Evolutionary conservation across 768 basidiomycete species (phyloP).

Genomic region (Phylloporus sp.): DNA sequence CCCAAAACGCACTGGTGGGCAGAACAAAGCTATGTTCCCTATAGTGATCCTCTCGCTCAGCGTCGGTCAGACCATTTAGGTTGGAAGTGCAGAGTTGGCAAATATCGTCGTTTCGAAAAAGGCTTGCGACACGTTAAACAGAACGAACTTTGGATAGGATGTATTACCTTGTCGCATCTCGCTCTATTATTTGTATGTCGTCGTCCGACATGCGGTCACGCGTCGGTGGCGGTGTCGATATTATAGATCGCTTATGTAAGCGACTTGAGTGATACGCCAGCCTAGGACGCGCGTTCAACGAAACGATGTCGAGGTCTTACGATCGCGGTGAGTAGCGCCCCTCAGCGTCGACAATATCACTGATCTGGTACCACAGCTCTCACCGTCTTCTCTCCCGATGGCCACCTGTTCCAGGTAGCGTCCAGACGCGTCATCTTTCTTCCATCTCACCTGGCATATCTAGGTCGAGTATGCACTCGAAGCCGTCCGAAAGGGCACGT

Average conservation of each 20-base stretch:
- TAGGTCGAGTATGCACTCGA: conserved; percentile 99
- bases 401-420: conserved; percentile 92
- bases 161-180: conserved; percentile 10
- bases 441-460: conserved; percentile 16
- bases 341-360: background rate
- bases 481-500: conserved; percentile 95
- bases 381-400: conserved; percentile 98
- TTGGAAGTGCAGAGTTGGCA: conserved; percentile 51
- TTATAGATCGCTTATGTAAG: conserved; percentile 24
- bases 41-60: conserved; percentile 51
- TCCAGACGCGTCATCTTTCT: conserved; percentile 24
- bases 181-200: conserved; percentile 26
- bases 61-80: conserved; percentile 34
- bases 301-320: conserved; percentile 85
- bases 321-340: conserved; percentile 78
- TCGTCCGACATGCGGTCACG: conserved; percentile 18
- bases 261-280: conserved; percentile 16
- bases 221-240: conserved; percentile 9
- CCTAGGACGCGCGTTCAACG: conserved; percentile 48
- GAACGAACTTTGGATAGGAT: background rate
- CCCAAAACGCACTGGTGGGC: conserved; percentile 6
- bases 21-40: conserved; percentile 39
- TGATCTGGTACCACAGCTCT: conserved; percentile 54
- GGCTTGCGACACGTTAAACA: conserved; percentile 6
- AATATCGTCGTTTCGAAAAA: conserved; percentile 17